Evolutionary conservation across 371 early-diverging fungal genomes (phyloP), one percentile per base, ranked within the genome.

Genomic region (Lichtheimia ornata): DNA sequence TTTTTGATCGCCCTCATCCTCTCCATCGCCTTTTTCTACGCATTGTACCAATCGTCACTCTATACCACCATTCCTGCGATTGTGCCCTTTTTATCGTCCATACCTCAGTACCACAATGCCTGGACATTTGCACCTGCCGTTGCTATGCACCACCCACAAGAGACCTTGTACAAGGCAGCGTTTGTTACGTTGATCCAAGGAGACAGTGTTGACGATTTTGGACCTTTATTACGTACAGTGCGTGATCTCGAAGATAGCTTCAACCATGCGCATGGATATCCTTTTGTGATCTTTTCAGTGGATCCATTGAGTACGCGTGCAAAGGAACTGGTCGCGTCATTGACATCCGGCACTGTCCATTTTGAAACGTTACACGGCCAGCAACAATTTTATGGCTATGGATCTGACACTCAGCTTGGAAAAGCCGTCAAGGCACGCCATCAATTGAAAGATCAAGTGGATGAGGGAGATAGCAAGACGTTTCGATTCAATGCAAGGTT

Each of bases 401-500:
- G 64, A 18, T 25, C 50, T 3, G 17, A 44, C 5, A 72, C 66
- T 2, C 71, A 72, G 50, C 24, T 51, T 41, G 50, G 64, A 11
- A 64, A 49, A 45, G 77, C 77, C 5, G 69, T 57, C 11, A 15
- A 69, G 22, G 65, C 72, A 17, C 58, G 70, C 11, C 30, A 53
- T 6, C 17, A 62, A 24, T 24, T 77, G 55, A 72, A 70, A 25
- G 52, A 57, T 27, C 13, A 22, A 20, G 65, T 64, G 5, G 58
- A 67, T 58, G 69, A 66, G 68, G 77, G 77, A 35, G 68, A 71
- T 43, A 67, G 66, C 50, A 70, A 71, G 40, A 63, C 71, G 13
- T 71, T 67, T 58, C 65, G 74, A 27, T 73, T 77, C 55, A 59
- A 70, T 28, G 71, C 77, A 42, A 65, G 77, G 35, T 77, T 71